Evolutionary conservation across 2,329 filamentous ascomycete genomes (phyloP).

Genomic region (Erysiphe pulchra): DNA sequence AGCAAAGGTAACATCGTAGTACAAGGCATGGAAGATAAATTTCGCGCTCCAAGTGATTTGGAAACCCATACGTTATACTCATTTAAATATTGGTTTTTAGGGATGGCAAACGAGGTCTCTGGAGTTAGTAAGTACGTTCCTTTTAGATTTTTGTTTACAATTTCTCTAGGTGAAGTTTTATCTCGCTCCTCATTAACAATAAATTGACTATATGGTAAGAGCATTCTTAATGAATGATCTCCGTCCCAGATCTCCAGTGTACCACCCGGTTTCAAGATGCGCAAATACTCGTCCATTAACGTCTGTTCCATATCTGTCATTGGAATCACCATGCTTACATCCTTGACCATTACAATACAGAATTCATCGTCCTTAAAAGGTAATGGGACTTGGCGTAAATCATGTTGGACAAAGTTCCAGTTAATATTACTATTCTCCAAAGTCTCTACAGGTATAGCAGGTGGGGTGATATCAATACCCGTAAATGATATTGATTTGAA

Average conservation of each 20-base stretch:
- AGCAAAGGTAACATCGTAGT: slow-evolving; percentile 51
- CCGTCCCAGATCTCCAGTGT: slow-evolving; percentile 74
- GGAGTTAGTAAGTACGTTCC: slow-evolving; percentile 64
- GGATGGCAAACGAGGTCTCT: slow-evolving; percentile 57
- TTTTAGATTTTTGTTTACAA: slow-evolving; percentile 36
- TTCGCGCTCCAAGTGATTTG: slow-evolving; percentile 45
- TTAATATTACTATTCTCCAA: slow-evolving; percentile 36
- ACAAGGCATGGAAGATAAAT: slow-evolving; percentile 52
- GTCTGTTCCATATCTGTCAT: slow-evolving; percentile 26
- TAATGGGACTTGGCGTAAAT: slow-evolving; percentile 47
- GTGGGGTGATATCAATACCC: slow-evolving; percentile 55
- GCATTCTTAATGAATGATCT: slow-evolving; percentile 59
- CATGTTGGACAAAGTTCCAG: slow-evolving; percentile 75
- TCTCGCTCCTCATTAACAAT: slow-evolving; percentile 12
- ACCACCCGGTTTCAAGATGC: slow-evolving; percentile 53
- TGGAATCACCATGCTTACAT: slow-evolving; percentile 42
- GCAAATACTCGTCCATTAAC: slow-evolving; percentile 45
- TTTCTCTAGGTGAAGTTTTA: slow-evolving; percentile 27
- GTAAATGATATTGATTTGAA: slow-evolving; percentile 49
- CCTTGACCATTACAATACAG: slow-evolving; percentile 73
- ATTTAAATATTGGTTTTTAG: slow-evolving; percentile 56
- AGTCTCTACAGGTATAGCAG: slow-evolving; percentile 21
- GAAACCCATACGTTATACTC: slow-evolving; percentile 68
- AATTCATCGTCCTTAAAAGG: slow-evolving; percentile 63
- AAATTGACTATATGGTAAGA: slow-evolving; percentile 44